Base-by-base conservation (phyloP, 164 flowering plant genomes). In the Litsea cubeba region DNA sequence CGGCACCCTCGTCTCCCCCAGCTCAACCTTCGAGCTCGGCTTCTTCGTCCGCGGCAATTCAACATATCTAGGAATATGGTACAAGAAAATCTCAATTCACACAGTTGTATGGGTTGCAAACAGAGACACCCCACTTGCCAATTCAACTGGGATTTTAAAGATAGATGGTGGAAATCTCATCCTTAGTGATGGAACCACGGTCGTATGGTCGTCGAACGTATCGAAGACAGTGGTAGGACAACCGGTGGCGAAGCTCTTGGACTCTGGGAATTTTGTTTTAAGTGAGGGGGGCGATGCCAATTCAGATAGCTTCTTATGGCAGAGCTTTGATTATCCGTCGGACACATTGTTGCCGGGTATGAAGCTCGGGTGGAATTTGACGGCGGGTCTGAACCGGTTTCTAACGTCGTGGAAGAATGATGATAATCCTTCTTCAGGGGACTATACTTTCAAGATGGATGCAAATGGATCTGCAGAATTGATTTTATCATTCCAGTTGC, bases 71-170 rank as follows among this genome's bases (percentile, higher is more conserved):
- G 89, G 89, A 5, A 76, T 84, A 5, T 83, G 87, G 89, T 82
- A 81, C 68, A 65, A 73, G 14, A 71, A 30, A 4, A 28, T 62
- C 28, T 25, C 79, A 2, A 20, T 26, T 0, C 22, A 20, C n/a
- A 77, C 70, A 15, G 73, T 83, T 30, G 82, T 85, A 1, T 86
- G 89, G 89, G 84, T 86, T 3, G 86, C 85, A 26, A 86, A 84
- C 79, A 74, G 86, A 57, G 83, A 83, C 6, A 73, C 28, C 1
- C 86, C 86, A 1, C 6, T 83, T 30, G 11, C 62, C n/a, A 73
- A 77, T 26, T 26, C 76, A 1, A 30, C 57, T 1, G 81, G 76
- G 0, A 60, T 12, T 32, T 20, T 81, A 3, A 58, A 35, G 18
- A 69, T 84, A 17, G 75, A 74, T 24, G 57, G 68, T 11, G 83